These are phyloP conservation scores for Trypethelium eluteriae DNA, from an alignment of 495 filamentous ascomycete species.

Conservation along the genomic window DNA sequence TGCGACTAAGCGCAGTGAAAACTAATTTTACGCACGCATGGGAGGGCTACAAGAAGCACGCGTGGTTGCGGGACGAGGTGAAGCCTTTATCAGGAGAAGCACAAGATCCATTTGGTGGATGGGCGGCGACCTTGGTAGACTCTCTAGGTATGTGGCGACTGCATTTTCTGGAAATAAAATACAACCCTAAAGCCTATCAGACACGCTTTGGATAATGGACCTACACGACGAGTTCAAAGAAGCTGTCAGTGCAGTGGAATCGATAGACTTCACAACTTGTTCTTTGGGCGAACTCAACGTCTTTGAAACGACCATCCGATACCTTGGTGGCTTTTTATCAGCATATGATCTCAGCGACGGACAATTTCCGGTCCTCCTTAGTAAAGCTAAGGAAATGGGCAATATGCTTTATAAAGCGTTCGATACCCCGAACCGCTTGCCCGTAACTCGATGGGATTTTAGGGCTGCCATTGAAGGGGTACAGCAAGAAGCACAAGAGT, in stretches of 20 bases:
- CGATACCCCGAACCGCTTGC: conserved; percentile 37
- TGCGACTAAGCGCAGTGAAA: conserved; percentile 28
- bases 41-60: conserved; percentile 31
- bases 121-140: conserved; percentile 33
- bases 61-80: conserved; percentile 36
- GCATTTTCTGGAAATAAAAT: neutral
- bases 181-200: conserved; percentile 22
- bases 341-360: conserved; percentile 37
- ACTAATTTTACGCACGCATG: conserved; percentile 30
- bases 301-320: conserved; percentile 37
- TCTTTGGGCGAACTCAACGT: conserved; percentile 29
- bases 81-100: conserved; percentile 28
- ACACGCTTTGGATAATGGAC: conserved; percentile 58
- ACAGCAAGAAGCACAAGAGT: conserved; percentile 23
- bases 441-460: conserved; percentile 26
- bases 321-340: conserved; percentile 34
- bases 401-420: conserved; percentile 39
- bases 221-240: conserved; percentile 52
- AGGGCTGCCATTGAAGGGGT: conserved; percentile 18
- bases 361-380: conserved; percentile 30
- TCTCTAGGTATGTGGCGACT: conserved; percentile 28
- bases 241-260: conserved; percentile 46
- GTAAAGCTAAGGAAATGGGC: conserved; percentile 34
- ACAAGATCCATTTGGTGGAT: conserved; percentile 42
- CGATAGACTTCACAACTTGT: conserved; percentile 48